These are phyloP conservation scores for Boletus sp. DNA, from an alignment of 768 basidiomycete genomes.

Conservation along the genomic window DNA sequence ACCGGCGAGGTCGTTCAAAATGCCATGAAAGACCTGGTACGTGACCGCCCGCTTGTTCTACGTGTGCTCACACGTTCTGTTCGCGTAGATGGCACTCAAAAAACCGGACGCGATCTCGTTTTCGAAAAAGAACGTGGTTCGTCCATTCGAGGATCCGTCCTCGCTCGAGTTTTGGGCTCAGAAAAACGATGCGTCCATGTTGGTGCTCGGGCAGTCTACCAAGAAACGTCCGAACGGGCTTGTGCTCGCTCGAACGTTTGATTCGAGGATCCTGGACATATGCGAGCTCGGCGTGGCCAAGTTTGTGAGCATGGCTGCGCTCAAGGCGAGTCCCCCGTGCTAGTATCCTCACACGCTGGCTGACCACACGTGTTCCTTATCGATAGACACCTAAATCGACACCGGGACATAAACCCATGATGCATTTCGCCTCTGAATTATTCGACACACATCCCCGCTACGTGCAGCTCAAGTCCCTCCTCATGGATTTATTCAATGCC, in stretches of 20 bases:
- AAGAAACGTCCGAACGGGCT: conserved; percentile 93
- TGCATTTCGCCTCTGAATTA: conserved; percentile 94
- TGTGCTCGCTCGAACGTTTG: conserved; percentile 82
- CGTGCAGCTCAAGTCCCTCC: conserved; percentile 85
- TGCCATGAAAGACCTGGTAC: conserved; percentile 87
- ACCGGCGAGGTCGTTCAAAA: conserved; percentile 74
- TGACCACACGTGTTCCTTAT: neutral
- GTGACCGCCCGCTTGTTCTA: conserved; percentile 24
- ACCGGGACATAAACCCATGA: conserved; percentile 83
- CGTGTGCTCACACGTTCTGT: neutral
- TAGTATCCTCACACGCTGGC: neutral
- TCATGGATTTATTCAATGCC: conserved; percentile 88
- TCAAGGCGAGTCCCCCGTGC: conserved; percentile 58
- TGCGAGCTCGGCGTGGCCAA: conserved; percentile 87
- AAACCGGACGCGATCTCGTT: conserved; percentile 89
- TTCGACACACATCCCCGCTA: conserved; percentile 95
- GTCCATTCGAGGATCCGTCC: conserved; percentile 80
- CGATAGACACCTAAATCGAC: conserved; percentile 76
- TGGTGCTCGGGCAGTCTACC: conserved; percentile 84
- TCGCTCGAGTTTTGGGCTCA: conserved; percentile 89
- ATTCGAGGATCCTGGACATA: conserved; percentile 88
- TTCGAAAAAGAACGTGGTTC: conserved; percentile 87
- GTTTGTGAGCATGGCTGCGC: conserved; percentile 72
- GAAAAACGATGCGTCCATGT: conserved; percentile 94
- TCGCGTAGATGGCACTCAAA: conserved; percentile 82